Conservation (phyloP, 805 yeast species). For the Candida maris region DNA sequence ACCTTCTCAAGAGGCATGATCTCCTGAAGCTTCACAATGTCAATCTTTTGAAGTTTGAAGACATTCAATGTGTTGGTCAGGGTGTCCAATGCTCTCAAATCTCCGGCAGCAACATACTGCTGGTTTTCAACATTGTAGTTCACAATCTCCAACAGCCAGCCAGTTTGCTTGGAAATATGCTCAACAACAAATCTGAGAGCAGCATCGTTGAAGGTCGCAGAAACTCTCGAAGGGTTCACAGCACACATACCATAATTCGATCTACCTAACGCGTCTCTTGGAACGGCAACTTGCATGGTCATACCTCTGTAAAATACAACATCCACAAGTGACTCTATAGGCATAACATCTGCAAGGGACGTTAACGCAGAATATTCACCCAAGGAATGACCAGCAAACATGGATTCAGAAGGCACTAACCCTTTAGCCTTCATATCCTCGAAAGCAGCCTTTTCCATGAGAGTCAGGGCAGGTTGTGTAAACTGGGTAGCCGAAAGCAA, state of each 20-base stretch:
- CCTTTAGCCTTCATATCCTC: conserved; percentile 98
- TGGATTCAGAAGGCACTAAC: conserved; percentile 84
- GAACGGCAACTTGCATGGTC: conserved; percentile 99
- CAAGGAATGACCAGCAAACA: conserved; percentile 98
- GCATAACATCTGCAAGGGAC: conserved; percentile 97
- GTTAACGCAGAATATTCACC: conserved; percentile 99
- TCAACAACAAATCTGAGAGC: conserved; percentile 94
- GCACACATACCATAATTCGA: conserved; percentile 99
- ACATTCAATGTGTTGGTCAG: conserved; percentile 90
- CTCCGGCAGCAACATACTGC: conserved; percentile 99
- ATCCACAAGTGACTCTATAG: conserved; percentile 93
- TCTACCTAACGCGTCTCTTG: conserved; percentile 91
- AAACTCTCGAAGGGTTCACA: conserved; percentile 91
- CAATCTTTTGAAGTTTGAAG: conserved; percentile 90
- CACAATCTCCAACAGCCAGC: conserved; percentile 96
- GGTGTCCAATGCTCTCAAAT: conserved; percentile 90
- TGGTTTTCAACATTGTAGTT: conserved; percentile 97
- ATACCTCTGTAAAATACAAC: conserved; percentile 99
- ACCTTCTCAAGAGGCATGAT: conserved; percentile 83
- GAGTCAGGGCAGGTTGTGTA: conserved; percentile 98
- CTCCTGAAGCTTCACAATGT: conserved; percentile 82
- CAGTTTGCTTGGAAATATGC: conserved; percentile 76
- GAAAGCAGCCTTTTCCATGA: conserved; percentile 98
- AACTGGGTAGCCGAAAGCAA: conserved; percentile 96
- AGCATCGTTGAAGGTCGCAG: conserved; percentile 83